These are phyloP conservation scores for Colletotrichum orchidophilum DNA, from an alignment of 2,329 filamentous ascomycete species.

Conservation along the genomic window DNA sequence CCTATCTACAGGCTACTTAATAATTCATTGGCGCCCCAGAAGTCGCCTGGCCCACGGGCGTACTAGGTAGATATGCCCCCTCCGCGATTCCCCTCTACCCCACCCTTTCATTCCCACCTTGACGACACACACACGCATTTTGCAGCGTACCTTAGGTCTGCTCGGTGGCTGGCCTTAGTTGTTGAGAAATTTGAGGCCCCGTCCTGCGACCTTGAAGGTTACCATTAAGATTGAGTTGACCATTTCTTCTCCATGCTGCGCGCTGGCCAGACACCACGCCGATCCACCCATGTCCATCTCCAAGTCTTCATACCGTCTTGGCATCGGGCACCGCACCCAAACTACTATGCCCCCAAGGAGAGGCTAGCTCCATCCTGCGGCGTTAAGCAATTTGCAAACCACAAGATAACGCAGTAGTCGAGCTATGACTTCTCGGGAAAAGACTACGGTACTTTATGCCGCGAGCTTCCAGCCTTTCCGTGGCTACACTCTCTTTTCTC, in stretches of 20 bases:
- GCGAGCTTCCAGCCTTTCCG: background rate
- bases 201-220: slow-evolving; percentile 18
- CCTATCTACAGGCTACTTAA: background rate
- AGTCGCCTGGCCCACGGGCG: background rate
- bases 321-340: background rate
- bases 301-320: background rate
- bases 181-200: background rate
- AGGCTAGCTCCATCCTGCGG: background rate
- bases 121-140: slow-evolving; percentile 1
- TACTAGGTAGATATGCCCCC: background rate
- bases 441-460: slow-evolving; percentile 19
- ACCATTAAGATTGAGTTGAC: background rate
- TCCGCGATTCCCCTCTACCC: background rate
- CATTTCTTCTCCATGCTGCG: background rate
- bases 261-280: background rate
- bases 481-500: background rate
- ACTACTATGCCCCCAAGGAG: background rate
- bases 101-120: slow-evolving; percentile 7
- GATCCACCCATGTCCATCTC: slow-evolving; percentile 6
- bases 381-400: background rate
- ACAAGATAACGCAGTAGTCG: background rate
- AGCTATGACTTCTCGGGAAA: background rate
- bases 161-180: background rate
- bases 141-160: background rate
- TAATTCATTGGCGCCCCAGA: slow-evolving; percentile 9